Conservation (phyloP, 75 land plant genomes). For the Pseudotsuga menziesii region DNA sequence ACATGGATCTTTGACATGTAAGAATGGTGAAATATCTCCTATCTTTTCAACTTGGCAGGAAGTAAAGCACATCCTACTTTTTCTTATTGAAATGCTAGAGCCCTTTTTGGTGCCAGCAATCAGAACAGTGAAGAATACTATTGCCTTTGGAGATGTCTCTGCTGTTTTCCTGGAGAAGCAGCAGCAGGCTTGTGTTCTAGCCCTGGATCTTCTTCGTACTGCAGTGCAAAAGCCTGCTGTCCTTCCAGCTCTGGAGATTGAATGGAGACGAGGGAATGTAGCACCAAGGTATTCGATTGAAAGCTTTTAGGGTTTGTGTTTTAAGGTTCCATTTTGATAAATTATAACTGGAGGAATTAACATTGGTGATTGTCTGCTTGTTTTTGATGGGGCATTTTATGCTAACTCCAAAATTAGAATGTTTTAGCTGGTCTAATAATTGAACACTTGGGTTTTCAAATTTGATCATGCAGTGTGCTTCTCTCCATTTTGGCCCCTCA, state of each 20-base stretch:
- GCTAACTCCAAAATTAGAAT: no score
- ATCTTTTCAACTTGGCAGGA: constrained; percentile 38
- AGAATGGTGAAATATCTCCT: not conserved
- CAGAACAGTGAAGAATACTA: constrained; percentile 36
- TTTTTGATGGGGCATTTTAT: no score
- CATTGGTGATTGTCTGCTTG: no score
- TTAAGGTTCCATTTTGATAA: no score
- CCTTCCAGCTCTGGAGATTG: constrained; percentile 82
- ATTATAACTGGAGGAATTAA: no score
- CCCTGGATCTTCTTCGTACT: constrained; percentile 64
- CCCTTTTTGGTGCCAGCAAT: constrained; percentile 82
- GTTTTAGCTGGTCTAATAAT: no score
- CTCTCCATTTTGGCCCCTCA: constrained; percentile 85
- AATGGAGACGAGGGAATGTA: constrained; percentile 84
- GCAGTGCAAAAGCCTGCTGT: constrained; percentile 65
- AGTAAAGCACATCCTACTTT: constrained; percentile 69
- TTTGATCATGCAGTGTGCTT: constrained; percentile 67
- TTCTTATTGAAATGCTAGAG: constrained; percentile 90
- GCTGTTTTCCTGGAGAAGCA: constrained; percentile 47
- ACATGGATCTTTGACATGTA: not conserved
- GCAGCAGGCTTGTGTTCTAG: constrained; percentile 52
- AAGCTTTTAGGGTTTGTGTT: not conserved
- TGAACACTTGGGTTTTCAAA: not conserved
- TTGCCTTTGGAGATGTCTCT: constrained; percentile 80
- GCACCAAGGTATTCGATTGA: constrained; percentile 64